Percentiles rank a stretch among this genome's conserved stretches.
phyloP scores from a whole-genome alignment of 1,284 basidiomycete genomes.

The Xerocomus cyaneibrunnescens region DNA sequence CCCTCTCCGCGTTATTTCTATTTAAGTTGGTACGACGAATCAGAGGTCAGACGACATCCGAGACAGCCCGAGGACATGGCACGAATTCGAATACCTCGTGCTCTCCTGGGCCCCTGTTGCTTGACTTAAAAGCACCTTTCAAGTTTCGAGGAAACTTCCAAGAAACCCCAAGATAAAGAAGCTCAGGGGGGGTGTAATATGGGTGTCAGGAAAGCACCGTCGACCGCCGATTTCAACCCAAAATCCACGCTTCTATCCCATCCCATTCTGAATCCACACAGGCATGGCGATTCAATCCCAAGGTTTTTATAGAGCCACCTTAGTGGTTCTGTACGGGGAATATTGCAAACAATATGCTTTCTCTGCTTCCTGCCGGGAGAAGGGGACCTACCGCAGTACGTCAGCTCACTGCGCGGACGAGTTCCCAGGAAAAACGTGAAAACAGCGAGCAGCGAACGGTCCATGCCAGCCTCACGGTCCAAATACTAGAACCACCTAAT shows the following conservation, averaged over 20 bases:
- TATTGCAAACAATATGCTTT: not conserved
- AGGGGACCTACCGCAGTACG: not conserved
- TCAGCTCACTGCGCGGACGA: not conserved
- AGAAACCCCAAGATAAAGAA: not conserved
- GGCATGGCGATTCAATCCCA: not conserved
- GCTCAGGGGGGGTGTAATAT: not conserved
- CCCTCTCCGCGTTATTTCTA: not conserved
- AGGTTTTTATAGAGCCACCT: not conserved
- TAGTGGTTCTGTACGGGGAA: not conserved
- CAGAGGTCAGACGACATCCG: constrained; percentile 3
- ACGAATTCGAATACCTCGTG: constrained; percentile 1
- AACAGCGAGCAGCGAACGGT: constrained; percentile 1
- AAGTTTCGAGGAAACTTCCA: constrained; percentile 4
- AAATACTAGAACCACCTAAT: constrained; percentile 4
- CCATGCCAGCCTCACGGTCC: constrained; percentile 5
- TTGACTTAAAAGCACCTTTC: not conserved
- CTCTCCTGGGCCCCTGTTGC: not conserved
- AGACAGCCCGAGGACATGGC: constrained; percentile 4
- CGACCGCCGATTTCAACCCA: constrained; percentile 4
- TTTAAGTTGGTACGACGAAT: constrained; percentile 6
- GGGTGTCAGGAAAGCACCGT: not conserved
- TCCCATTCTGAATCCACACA: not conserved
- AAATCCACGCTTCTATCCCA: constrained; percentile 1
- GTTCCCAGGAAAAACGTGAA: not conserved
- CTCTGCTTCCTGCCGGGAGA: not conserved